Evolutionary conservation across 2,329 filamentous ascomycete species (phyloP), one percentile per base, ranked within the genome.

Genomic region (Cryphonectria naterciae): DNA sequence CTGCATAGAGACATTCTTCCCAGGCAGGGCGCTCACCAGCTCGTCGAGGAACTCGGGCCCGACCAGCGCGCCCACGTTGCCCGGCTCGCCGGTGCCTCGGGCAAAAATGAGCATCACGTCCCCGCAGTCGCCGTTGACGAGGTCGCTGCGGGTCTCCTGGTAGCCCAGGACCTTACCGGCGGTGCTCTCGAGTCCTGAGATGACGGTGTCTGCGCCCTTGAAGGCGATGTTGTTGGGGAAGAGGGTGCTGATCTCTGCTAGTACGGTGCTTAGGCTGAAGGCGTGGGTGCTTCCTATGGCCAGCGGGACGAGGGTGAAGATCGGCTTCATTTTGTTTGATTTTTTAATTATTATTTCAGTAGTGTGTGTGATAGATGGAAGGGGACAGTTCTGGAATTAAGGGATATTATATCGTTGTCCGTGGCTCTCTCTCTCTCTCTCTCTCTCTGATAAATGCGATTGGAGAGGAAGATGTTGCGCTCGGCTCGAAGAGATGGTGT

Each of bases 61-160:
- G 17, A 75, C 74, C 3, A 78, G 54, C 25, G 69, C 69, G 6
- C 77, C 76, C 13, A 78, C 67, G 64, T 78, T 78, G 19, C 76
- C 76, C 0, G 70, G 67, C 58, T 79, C 77, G 13, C 70, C 73
- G 2, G 77, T 79, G 10, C 77, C 78, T n/a, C 78, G 73, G 32
- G 77, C 77, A 62, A 77, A 79, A 32, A 79, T 70, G 25, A 78
- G 70, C 49, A 75, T 74, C n/a, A 78, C 61, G 67, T 74, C 73
- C 4, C 74, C 56, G 68, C 73, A 73, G 25, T 43, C 52, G 39
- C 62, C 66, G 6, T 73, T 39, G 10, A 61, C 58, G 6, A 73
- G 63, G 58, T 73, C 71, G 15, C 66, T 61, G 37, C 64, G 62
- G 22, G 71, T 71, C 39, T 67, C 70, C 39, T 66, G n/a, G 66